Evolutionary conservation across 2,329 filamentous ascomycete species (phyloP).

Genomic region (Elsinoe fawcettii): DNA sequence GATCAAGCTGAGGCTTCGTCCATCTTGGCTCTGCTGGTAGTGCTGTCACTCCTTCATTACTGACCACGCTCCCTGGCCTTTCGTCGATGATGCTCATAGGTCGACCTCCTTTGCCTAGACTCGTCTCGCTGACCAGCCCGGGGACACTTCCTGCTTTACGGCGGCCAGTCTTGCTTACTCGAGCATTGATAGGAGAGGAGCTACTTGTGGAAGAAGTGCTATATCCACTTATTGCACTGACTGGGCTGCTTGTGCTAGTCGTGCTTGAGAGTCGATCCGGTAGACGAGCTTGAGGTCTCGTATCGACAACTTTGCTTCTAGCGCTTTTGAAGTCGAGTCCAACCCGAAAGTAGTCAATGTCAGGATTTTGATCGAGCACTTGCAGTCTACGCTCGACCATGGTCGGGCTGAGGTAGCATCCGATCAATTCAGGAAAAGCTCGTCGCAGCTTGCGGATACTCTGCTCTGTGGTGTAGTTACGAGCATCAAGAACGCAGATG

Average conservation of each 20-base stretch:
- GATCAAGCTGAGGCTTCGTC: neutral
- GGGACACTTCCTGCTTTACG: neutral
- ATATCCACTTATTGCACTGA: neutral
- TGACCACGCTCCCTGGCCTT: slow-evolving; percentile 7
- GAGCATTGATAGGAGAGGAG: neutral
- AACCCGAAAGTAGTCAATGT: slow-evolving; percentile 27
- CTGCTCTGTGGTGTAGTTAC: slow-evolving; percentile 23
- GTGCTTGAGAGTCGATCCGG: neutral
- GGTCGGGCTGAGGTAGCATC: slow-evolving; percentile 22
- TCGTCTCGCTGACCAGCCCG: neutral
- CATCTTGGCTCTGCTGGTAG: neutral
- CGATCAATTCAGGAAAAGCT: slow-evolving; percentile 26
- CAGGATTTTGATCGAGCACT: slow-evolving; percentile 29
- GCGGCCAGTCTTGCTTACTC: neutral
- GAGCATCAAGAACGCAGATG: slow-evolving; percentile 30
- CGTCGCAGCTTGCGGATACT: slow-evolving; percentile 27
- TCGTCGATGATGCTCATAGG: slow-evolving; percentile 15
- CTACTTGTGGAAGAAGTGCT: neutral
- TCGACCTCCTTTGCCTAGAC: neutral
- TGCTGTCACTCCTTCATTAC: neutral
- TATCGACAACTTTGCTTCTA: neutral
- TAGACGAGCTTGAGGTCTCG: neutral
- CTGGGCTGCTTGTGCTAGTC: neutral
- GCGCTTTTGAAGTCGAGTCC: slow-evolving; percentile 16
- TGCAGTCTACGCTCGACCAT: slow-evolving; percentile 31